These are phyloP conservation scores for Russula compacta DNA, from an alignment of 768 basidiomycete genomes.

Conservation along the genomic window DNA sequence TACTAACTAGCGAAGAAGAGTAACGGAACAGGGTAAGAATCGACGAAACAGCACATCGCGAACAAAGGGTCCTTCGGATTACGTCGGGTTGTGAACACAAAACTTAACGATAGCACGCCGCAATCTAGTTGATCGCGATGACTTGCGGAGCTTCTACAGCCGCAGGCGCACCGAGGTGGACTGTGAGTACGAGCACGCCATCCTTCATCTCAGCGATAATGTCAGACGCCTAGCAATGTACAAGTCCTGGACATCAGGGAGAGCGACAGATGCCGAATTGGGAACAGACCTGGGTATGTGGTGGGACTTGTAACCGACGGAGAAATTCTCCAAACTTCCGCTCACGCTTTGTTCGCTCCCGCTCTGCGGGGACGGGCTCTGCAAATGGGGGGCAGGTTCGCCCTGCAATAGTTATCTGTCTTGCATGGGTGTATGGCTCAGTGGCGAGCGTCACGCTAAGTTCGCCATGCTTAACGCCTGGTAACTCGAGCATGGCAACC, in stretches of 20 bases:
- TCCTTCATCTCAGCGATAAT: slow-evolving; percentile 47
- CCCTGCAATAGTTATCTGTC: slow-evolving; percentile 51
- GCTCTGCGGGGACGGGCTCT: slow-evolving; percentile 19
- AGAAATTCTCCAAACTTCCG: slow-evolving; percentile 43
- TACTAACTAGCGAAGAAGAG: not conserved
- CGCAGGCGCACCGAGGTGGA: slow-evolving; percentile 41
- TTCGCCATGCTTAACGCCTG: slow-evolving; percentile 52
- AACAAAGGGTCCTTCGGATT: not conserved
- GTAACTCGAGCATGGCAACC: slow-evolving; percentile 58
- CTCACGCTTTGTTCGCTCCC: slow-evolving; percentile 36
- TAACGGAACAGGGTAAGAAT: not conserved
- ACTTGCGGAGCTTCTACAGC: slow-evolving; percentile 39
- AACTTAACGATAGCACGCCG: not conserved
- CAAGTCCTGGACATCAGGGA: slow-evolving; percentile 20
- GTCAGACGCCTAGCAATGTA: slow-evolving; percentile 38
- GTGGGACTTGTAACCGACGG: slow-evolving; percentile 45
- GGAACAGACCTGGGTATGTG: slow-evolving; percentile 44
- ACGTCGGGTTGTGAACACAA: not conserved
- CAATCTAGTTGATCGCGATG: slow-evolving; percentile 35
- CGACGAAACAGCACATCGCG: not conserved
- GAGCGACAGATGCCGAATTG: slow-evolving; percentile 15
- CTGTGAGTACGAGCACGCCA: slow-evolving; percentile 49
- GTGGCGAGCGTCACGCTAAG: slow-evolving; percentile 51
- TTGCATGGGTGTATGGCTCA: slow-evolving; percentile 51
- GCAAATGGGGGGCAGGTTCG: slow-evolving; percentile 35